Evolutionary conservation across 179 eudicot genomes (phyloP).

Genomic region (Beta macrorhiza): DNA sequence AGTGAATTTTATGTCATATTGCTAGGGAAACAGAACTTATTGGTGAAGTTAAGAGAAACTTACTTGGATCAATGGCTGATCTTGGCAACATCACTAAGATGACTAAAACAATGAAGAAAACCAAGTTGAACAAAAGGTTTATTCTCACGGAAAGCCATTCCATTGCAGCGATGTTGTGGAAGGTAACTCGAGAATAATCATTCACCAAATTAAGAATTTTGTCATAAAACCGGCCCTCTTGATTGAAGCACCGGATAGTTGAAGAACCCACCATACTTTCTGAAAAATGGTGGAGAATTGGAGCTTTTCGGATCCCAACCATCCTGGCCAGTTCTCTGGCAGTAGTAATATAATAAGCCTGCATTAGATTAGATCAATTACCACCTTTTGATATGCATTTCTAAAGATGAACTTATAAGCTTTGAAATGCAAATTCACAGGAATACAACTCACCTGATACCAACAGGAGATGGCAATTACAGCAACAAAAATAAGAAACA

Average conservation of each 20-base stretch:
- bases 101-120: constrained; percentile 66
- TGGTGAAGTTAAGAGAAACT: constrained; percentile 21
- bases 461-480: constrained; percentile 62
- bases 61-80: constrained; percentile 81
- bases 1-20: not conserved
- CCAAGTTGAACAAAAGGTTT: constrained; percentile 74
- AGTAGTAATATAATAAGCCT: constrained; percentile 75
- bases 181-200: constrained; percentile 72
- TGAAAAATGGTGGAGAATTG: constrained; percentile 78
- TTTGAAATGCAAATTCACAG: not conserved
- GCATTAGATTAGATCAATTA: constrained; percentile 26
- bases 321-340: constrained; percentile 86
- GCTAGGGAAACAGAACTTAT: not conserved
- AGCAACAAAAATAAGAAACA: constrained; percentile 56
- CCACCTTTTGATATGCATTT: not conserved
- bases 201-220: constrained; percentile 50
- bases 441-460: constrained; percentile 63
- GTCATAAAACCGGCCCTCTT: constrained; percentile 57
- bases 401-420: not conserved
- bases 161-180: constrained; percentile 84
- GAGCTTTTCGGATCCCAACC: constrained; percentile 73
- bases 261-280: constrained; percentile 69
- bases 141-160: constrained; percentile 84
- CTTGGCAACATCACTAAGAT: constrained; percentile 74
- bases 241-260: constrained; percentile 77